phyloP scores from a whole-genome alignment of 495 filamentous ascomycete species.

The Clavariopsis aquatica region DNA sequence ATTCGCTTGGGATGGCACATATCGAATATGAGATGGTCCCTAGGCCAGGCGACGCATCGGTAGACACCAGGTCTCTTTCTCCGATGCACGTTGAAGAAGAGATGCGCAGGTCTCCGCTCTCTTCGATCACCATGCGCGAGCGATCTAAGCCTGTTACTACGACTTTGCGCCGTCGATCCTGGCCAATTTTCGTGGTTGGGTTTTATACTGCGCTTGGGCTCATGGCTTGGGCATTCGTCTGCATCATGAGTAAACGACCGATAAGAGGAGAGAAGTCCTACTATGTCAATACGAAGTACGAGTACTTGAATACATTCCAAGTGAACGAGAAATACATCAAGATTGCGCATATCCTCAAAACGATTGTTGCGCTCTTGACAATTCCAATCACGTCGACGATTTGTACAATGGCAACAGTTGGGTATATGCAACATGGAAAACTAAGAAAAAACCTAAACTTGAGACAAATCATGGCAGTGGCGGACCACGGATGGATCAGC shows the following conservation, averaged over 20 bases:
- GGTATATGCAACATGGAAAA: constrained; percentile 12
- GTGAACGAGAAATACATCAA: constrained; percentile 11
- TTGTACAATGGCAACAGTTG: constrained; percentile 11
- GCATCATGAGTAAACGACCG: background rate
- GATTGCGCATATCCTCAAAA: background rate
- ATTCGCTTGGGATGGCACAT: background rate
- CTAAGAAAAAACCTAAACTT: constrained; percentile 3
- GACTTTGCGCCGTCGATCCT: background rate
- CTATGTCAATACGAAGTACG: background rate
- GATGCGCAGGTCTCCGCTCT: background rate
- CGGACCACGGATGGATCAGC: constrained; percentile 18
- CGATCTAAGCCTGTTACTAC: background rate
- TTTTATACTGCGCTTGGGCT: constrained; percentile 6
- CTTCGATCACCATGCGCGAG: background rate
- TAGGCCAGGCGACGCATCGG: background rate
- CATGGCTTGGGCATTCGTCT: constrained; percentile 1
- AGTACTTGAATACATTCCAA: background rate
- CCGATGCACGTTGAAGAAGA: background rate
- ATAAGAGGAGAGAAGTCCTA: background rate
- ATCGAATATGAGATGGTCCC: background rate
- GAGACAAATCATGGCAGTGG: constrained; percentile 7
- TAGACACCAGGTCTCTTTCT: background rate
- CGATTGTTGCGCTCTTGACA: constrained; percentile 10
- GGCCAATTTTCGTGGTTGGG: background rate
- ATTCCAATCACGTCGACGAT: constrained; percentile 19